phyloP scores from a whole-genome alignment of 192 early-diverging fungal genomes.

The Coemansia sp. region DNA sequence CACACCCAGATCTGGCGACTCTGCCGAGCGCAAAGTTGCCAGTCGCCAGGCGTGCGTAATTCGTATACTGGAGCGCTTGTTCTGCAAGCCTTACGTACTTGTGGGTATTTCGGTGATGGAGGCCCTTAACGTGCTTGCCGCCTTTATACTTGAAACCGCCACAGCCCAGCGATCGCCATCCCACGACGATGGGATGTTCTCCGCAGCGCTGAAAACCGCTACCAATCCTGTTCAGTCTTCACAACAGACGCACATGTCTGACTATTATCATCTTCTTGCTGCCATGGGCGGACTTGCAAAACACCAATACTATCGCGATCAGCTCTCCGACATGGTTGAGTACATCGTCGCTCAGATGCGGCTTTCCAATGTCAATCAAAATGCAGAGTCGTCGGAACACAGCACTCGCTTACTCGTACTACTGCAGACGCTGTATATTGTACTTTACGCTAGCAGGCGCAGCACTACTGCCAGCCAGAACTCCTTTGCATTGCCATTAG shows the following conservation, averaged over 20 bases:
- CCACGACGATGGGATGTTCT: conserved; percentile 25
- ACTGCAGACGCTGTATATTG: conserved; percentile 30
- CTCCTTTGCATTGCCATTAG: conserved; percentile 17
- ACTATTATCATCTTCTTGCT: conserved; percentile 44
- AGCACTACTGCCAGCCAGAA: neutral
- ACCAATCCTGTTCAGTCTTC: conserved; percentile 1
- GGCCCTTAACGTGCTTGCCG: conserved; percentile 45
- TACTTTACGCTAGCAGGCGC: conserved; percentile 11
- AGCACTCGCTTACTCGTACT: conserved; percentile 9
- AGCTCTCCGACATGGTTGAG: conserved; percentile 43
- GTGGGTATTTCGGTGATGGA: conserved; percentile 57
- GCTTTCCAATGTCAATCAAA: conserved; percentile 4
- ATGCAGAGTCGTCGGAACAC: neutral
- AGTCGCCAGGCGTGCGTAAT: conserved; percentile 37
- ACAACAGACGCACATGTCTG: conserved; percentile 9
- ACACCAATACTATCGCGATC: conserved; percentile 52
- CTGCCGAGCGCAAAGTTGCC: conserved; percentile 4
- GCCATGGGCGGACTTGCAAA: conserved; percentile 52
- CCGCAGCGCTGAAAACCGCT: conserved; percentile 13
- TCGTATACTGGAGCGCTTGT: conserved; percentile 43
- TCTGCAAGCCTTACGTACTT: conserved; percentile 49
- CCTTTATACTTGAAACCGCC: conserved; percentile 38
- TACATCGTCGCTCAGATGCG: conserved; percentile 38
- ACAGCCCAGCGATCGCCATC: conserved; percentile 1
- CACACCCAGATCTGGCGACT: neutral